phyloP scores from a whole-genome alignment of 2,329 filamentous ascomycete genomes.

The Aureobasidium sp. region DNA sequence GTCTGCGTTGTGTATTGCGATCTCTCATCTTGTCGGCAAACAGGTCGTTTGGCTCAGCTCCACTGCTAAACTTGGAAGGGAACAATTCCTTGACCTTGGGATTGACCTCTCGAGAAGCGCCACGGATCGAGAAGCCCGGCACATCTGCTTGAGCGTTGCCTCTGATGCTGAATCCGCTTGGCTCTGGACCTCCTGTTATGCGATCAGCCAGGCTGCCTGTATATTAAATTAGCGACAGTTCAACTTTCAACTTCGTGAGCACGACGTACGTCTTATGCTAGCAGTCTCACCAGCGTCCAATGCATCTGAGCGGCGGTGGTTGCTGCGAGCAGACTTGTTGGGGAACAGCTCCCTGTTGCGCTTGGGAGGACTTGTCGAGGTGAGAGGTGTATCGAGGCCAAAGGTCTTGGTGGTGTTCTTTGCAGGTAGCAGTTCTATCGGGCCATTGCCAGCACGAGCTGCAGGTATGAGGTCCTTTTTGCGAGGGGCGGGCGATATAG shows the following conservation, averaged over 20 bases:
- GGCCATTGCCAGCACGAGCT: constrained; percentile 19
- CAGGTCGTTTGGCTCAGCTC: constrained; percentile 25
- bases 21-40: constrained; percentile 29
- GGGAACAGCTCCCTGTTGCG: constrained; percentile 37
- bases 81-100: constrained; percentile 28
- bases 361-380: constrained; percentile 19
- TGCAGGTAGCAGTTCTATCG: constrained; percentile 11
- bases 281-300: constrained; percentile 28
- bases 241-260: not conserved
- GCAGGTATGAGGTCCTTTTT: constrained; percentile 17
- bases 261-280: constrained; percentile 15
- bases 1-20: constrained; percentile 24
- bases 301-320: constrained; percentile 40
- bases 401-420: constrained; percentile 12
- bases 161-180: constrained; percentile 29
- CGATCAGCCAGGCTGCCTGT: constrained; percentile 18
- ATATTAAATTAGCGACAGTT: not conserved
- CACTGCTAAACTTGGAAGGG: constrained; percentile 24
- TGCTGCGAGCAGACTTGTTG: constrained; percentile 27
- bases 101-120: constrained; percentile 22
- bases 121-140: constrained; percentile 26
- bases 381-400: constrained; percentile 1
- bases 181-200: constrained; percentile 17
- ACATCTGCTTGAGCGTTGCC: constrained; percentile 22
- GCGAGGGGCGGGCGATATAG: constrained; percentile 30